A percentile compares a stretch with the other conserved stretches of the same genome.
phyloP scores from a whole-genome alignment of 352 stramenopile species.

The Phytophthora hibernalis region DNA sequence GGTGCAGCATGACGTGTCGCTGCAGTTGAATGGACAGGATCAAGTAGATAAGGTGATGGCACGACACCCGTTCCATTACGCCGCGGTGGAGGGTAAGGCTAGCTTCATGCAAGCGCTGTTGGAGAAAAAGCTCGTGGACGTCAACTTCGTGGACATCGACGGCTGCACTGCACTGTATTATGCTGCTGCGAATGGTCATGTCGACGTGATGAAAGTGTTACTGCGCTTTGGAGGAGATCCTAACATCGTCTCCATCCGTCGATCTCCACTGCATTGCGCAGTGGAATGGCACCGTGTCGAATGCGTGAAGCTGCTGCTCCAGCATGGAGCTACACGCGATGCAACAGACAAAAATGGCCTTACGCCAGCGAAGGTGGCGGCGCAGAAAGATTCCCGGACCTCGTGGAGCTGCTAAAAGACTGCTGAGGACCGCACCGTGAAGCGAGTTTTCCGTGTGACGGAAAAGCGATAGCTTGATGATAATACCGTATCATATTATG shows the following conservation, averaged over 20 bases:
- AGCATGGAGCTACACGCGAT: slow-evolving; percentile 40
- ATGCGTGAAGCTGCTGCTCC: slow-evolving; percentile 63
- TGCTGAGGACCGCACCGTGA: background rate
- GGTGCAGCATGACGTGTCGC: slow-evolving; percentile 51
- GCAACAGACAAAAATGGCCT: slow-evolving; percentile 50
- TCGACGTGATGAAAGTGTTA: slow-evolving; percentile 57
- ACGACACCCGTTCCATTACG: slow-evolving; percentile 85
- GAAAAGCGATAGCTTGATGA: too few species aligned
- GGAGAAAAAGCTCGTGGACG: slow-evolving; percentile 60
- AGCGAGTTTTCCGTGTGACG: too few species aligned
- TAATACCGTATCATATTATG: too few species aligned
- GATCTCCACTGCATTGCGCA: slow-evolving; percentile 76
- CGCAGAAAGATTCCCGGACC: slow-evolving; percentile 42
- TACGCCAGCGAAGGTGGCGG: slow-evolving; percentile 48
- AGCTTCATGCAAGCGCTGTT: slow-evolving; percentile 67
- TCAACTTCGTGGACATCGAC: slow-evolving; percentile 72
- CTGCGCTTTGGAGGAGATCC: slow-evolving; percentile 54
- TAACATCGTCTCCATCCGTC: slow-evolving; percentile 66
- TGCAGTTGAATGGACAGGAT: slow-evolving; percentile 46
- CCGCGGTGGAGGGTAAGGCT: slow-evolving; percentile 70
- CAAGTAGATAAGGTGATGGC: slow-evolving; percentile 83
- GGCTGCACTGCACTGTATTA: slow-evolving; percentile 80
- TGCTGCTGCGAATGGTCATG: slow-evolving; percentile 71
- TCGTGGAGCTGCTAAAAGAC: slow-evolving; percentile 22
- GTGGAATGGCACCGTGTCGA: slow-evolving; percentile 75